These are phyloP conservation scores for Cyclotella atomus DNA, from an alignment of 108 stramenopile genomes.

Conservation along the genomic window DNA sequence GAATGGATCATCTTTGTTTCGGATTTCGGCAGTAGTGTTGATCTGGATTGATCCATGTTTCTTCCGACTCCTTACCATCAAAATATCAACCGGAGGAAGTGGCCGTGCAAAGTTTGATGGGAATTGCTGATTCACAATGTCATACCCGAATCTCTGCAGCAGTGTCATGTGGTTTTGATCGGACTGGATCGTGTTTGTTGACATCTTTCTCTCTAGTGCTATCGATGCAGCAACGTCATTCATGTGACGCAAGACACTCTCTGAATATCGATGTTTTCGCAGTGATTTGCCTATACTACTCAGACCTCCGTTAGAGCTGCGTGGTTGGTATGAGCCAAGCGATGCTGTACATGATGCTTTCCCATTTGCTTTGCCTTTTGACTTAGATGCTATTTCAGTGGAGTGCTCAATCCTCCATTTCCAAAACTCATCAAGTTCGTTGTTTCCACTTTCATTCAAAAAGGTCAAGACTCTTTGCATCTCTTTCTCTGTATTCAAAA, in stretches of 20 bases:
- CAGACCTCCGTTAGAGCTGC: conserved; percentile 40
- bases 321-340: conserved; percentile 64
- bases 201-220: conserved; percentile 22
- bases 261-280: conserved; percentile 58
- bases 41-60: conserved; percentile 22
- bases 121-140: conserved; percentile 62
- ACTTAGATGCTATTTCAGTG: conserved; percentile 3
- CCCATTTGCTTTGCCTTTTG: neutral
- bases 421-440: conserved; percentile 37
- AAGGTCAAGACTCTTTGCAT: conserved; percentile 61
- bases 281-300: conserved; percentile 59
- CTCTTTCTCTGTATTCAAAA: conserved; percentile 51
- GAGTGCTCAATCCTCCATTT: conserved; percentile 48
- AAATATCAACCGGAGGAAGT: neutral
- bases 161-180: conserved; percentile 29
- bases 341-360: conserved; percentile 21
- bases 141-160: conserved; percentile 70
- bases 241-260: conserved; percentile 50
- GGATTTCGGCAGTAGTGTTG: conserved; percentile 53
- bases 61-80: neutral
- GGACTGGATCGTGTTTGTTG: neutral
- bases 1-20: conserved; percentile 58
- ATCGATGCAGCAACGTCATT: conserved; percentile 52
- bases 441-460: conserved; percentile 17
- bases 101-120: conserved; percentile 54